Evolutionary conservation across 2,329 filamentous ascomycete genomes (phyloP), one percentile per base, ranked within the genome.

Genomic region (Aureobasidium sp.): DNA sequence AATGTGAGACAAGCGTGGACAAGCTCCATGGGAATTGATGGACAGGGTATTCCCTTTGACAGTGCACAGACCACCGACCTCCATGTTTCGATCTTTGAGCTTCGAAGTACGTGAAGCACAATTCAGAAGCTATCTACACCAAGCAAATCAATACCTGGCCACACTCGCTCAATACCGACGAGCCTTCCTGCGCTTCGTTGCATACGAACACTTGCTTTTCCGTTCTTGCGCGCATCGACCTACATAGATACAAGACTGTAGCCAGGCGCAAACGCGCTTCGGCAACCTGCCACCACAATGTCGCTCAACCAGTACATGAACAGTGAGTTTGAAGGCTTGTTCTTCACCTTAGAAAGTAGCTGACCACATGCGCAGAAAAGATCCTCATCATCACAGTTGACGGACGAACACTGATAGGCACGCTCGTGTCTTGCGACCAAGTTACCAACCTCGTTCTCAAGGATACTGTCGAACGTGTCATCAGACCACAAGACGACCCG

Each of bases 301-400:
- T 73, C 76, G 29, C 70, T 78, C 46, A 76, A 76, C 67, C 68
- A 69, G 64, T 78, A 78, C 68, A 67, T 78, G 36, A 76, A 77
- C 69, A 77, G 76, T 76, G 68, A 61, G 68, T 62, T 32, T 8
- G 41, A 1, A 10, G 8, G 29, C 36, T 9, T 5, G 2, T 2
- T 42, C 53, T n/a, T 27, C 20, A 13, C 26, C 32, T 20, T 34
- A 2, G 37, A 44, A 39, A 48, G 73, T 76, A 68, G 76, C 70
- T 73, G 66, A 67, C 63, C 37, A 64, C 47, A 71, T 15, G 17
- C 6, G n/a, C 58, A 97, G 94, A 96, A 77, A 95, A 91, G 76
- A 90, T 97, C 69, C 82, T 92, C 63, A 88, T 97, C 71, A 84
- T 97, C 66, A 97, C 94, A 32, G 88, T 90, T 68, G 94, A 97